Evolutionary conservation across 176 grass and related monocot species (phyloP).

Genomic region (Aegilops bicornis): DNA sequence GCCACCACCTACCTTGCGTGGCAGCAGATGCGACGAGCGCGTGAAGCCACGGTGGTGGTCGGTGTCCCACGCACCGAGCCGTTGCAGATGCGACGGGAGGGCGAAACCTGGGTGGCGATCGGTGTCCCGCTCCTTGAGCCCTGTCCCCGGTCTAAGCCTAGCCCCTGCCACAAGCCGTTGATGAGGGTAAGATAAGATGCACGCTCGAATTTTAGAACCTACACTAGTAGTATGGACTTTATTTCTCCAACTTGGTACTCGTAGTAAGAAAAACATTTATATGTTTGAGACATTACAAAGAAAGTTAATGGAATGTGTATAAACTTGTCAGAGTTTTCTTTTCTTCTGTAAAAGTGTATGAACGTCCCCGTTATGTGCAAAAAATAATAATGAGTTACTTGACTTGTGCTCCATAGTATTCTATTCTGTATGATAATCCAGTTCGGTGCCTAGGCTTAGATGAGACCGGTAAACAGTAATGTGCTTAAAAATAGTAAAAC

Average conservation of each 20-base stretch:
- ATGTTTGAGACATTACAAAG: background rate
- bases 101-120: background rate
- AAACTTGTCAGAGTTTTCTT: background rate
- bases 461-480: too few species aligned
- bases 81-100: background rate
- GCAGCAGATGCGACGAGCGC: background rate
- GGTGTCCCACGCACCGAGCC: background rate
- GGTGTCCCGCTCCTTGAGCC: background rate
- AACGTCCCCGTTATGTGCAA: too few species aligned
- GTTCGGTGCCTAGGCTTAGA: too few species aligned
- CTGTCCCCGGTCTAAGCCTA: background rate
- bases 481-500: too few species aligned
- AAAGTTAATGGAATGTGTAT: background rate
- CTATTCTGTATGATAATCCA: too few species aligned
- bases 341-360: too few species aligned
- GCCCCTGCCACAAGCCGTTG: background rate
- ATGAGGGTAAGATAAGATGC: background rate
- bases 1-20: background rate
- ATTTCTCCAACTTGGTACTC: background rate
- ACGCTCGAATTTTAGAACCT: background rate
- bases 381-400: too few species aligned
- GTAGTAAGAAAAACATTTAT: background rate
- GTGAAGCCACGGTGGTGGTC: background rate
- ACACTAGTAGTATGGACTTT: background rate
- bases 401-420: too few species aligned